phyloP scores from a whole-genome alignment of 2,329 filamentous ascomycete genomes.

The Aspergillus luchuensis region DNA sequence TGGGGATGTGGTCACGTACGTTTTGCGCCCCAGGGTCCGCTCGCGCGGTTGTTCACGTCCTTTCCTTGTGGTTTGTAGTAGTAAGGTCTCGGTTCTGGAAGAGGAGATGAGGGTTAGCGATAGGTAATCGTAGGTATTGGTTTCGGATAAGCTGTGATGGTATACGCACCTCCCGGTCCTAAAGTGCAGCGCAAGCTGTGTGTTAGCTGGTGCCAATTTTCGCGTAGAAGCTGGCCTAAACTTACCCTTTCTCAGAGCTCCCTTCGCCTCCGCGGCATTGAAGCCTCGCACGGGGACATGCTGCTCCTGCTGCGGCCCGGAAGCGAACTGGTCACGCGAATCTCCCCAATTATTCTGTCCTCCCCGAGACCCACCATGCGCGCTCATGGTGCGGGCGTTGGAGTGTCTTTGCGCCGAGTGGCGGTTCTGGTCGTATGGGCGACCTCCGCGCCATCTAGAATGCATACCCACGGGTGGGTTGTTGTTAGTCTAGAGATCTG shows the following conservation, averaged over 20 bases:
- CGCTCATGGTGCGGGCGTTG: constrained; percentile 34
- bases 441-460: constrained; percentile 44
- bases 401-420: constrained; percentile 41
- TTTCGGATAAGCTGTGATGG: no score
- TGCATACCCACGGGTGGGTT: neutral
- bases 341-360: constrained; percentile 34
- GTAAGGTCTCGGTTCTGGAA: constrained; percentile 35
- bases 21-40: constrained; percentile 49
- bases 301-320: constrained; percentile 35
- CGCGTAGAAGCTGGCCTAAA: neutral
- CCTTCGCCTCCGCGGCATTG: constrained; percentile 47
- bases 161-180: constrained; percentile 35
- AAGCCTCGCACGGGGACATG: constrained; percentile 48
- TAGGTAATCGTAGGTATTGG: no score
- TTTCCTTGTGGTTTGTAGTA: constrained; percentile 45
- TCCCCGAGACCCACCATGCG: constrained; percentile 35
- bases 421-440: constrained; percentile 38
- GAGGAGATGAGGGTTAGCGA: constrained; percentile 6
- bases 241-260: constrained; percentile 44
- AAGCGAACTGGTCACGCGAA: constrained; percentile 24
- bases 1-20: constrained; percentile 33
- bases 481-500: neutral
- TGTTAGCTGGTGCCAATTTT: neutral
- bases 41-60: constrained; percentile 38
- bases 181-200: neutral